Conservation (phyloP, 2,329 filamentous ascomycete species). For the Cadophora gregata region DNA sequence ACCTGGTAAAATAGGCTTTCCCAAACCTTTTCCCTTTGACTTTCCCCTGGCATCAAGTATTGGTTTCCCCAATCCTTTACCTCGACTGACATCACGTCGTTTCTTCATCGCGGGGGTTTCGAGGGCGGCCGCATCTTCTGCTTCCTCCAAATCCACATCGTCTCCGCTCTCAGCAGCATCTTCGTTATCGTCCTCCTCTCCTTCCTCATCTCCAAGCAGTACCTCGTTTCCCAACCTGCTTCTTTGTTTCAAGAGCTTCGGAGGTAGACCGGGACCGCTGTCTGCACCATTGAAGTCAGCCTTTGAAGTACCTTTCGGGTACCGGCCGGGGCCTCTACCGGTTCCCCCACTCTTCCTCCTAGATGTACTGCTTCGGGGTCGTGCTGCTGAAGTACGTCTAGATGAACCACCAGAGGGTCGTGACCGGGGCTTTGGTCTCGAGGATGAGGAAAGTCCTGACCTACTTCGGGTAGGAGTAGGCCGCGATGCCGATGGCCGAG, state of each 20-base stretch:
- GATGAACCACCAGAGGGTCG: conserved; percentile 38
- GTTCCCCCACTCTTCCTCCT: conserved; percentile 66
- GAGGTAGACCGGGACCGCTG: conserved; percentile 68
- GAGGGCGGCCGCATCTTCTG: conserved; percentile 39
- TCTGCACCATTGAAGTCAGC: conserved; percentile 71
- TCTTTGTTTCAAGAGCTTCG: conserved; percentile 47
- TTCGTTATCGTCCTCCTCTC: conserved; percentile 34
- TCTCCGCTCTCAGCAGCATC: conserved; percentile 30
- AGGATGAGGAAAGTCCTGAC: conserved; percentile 29
- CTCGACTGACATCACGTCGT: conserved; percentile 32
- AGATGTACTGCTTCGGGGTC: conserved; percentile 46
- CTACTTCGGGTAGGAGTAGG: conserved; percentile 30
- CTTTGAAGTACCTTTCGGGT: conserved; percentile 73
- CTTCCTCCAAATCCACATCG: conserved; percentile 30
- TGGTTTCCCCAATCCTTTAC: conserved; percentile 41
- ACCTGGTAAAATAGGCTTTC: conserved; percentile 21
- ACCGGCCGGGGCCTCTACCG: conserved; percentile 67
- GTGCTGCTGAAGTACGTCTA: conserved; percentile 34
- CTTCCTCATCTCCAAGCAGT: conserved; percentile 40
- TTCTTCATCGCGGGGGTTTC: conserved; percentile 37
- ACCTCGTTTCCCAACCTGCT: conserved; percentile 44
- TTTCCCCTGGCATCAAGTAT: conserved; percentile 31
- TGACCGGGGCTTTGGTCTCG: conserved; percentile 32
- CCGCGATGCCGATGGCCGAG: conserved; percentile 39
- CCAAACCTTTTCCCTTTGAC: conserved; percentile 18